phyloP scores from a whole-genome alignment of 441 rosid genomes.

The Erysimum pusillum region DNA sequence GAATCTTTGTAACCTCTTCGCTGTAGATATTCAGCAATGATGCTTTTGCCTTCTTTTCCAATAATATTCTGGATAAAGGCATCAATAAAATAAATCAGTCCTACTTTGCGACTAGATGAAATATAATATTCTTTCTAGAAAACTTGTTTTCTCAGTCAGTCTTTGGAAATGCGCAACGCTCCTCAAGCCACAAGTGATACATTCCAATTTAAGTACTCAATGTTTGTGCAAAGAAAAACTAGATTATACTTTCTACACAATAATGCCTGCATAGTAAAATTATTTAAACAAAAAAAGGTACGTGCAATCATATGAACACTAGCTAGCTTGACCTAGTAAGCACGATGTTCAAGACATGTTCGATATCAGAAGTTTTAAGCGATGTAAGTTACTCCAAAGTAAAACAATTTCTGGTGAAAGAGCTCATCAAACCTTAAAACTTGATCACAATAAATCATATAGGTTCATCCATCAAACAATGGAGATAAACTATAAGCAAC shows the following conservation, averaged over 20 bases:
- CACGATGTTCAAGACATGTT: constrained; percentile 29
- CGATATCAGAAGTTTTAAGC: background rate
- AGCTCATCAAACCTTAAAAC: constrained; percentile 4
- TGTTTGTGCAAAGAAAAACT: background rate
- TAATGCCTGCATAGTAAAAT: background rate
- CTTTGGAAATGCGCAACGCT: background rate
- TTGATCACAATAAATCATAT: constrained; percentile 13
- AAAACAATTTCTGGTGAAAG: background rate
- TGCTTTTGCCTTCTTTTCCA: constrained; percentile 74
- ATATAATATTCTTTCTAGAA: background rate
- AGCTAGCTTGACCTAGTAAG: constrained; percentile 16
- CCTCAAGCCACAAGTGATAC: constrained; percentile 4
- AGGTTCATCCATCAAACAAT: too few species aligned
- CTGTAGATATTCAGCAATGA: constrained; percentile 76
- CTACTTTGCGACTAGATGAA: background rate
- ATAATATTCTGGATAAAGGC: constrained; percentile 69
- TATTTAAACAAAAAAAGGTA: background rate
- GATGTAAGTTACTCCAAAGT: background rate
- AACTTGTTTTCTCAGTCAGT: background rate
- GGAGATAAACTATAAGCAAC: too few species aligned
- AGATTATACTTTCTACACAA: background rate
- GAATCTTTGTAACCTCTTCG: constrained; percentile 68
- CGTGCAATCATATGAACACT: background rate
- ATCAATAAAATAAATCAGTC: constrained; percentile 33
- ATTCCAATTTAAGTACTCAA: constrained; percentile 14